Evolutionary conservation across 108 stramenopile genomes (phyloP).

Genomic region (Nitzschia sp.): DNA sequence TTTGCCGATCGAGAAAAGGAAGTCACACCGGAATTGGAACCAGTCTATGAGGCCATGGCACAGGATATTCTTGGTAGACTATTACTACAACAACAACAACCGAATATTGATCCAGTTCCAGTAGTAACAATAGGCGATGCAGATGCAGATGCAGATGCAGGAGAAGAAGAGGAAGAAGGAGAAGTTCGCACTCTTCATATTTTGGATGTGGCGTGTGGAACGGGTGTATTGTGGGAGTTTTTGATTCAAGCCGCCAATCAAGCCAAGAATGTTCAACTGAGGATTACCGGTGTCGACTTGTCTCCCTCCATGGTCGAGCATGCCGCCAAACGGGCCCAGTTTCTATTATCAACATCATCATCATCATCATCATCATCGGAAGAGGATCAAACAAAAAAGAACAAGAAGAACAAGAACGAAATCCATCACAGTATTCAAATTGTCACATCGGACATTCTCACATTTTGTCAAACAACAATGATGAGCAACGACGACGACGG

Average conservation of each 20-base stretch:
- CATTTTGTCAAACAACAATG: conserved; percentile 2
- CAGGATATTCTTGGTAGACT: conserved; percentile 4
- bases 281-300: conserved; percentile 35
- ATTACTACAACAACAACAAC: neutral
- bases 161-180: no score
- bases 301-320: conserved; percentile 26
- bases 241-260: conserved; percentile 28
- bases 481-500: no score
- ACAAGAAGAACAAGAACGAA: neutral
- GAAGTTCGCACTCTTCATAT: conserved; percentile 4
- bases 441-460: conserved; percentile 16
- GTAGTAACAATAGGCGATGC: neutral
- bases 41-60: conserved; percentile 20
- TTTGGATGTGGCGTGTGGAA: conserved; percentile 44
- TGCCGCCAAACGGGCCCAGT: conserved; percentile 13
- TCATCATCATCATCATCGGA: neutral
- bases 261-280: conserved; percentile 10
- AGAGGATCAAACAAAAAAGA: neutral
- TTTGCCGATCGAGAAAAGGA: conserved; percentile 23
- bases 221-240: conserved; percentile 31
- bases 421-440: conserved; percentile 15
- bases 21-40: conserved; percentile 9
- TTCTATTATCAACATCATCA: neutral
- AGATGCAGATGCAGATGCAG: neutral
- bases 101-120: neutral